Percentiles rank a stretch among this genome's conserved stretches.
phyloP scores from a whole-genome alignment of 139 green algal genomes.

The Chlamydomonas sp. region DNA sequence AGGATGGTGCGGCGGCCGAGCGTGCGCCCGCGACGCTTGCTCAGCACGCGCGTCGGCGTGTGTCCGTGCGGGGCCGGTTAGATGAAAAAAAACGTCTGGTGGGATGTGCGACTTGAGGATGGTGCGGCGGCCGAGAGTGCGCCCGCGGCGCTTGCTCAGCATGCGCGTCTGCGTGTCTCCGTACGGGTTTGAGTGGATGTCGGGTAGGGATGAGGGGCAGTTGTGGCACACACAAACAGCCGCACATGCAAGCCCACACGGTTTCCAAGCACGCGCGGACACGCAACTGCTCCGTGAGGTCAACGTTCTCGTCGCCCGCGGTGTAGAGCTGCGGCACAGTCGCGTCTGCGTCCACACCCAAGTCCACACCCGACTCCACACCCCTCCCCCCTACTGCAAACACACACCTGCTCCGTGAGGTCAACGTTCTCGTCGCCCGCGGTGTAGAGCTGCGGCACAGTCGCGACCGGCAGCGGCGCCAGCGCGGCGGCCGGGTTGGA shows the following conservation, averaged over 20 bases:
- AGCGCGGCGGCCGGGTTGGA: constrained; percentile 69
- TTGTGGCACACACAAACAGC: too few species aligned
- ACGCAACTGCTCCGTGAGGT: too few species aligned
- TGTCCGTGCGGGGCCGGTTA: neutral
- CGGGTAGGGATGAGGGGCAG: neutral
- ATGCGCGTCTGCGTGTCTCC: constrained; percentile 49
- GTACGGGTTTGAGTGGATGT: neutral
- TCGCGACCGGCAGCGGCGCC: constrained; percentile 52
- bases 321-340: too few species aligned
- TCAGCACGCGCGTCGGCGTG: constrained; percentile 61
- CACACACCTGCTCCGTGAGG: too few species aligned
- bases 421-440: too few species aligned
- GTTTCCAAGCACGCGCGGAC: too few species aligned
- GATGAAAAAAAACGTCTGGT: neutral
- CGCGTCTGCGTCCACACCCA: too few species aligned
- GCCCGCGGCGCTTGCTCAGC: constrained; percentile 56
- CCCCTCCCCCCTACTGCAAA: too few species aligned
- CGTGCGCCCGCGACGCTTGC: constrained; percentile 54
- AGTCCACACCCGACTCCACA: too few species aligned
- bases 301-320: too few species aligned
- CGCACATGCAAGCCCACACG: too few species aligned
- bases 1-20: constrained; percentile 81
- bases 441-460: too few species aligned
- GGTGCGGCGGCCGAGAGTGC: constrained; percentile 63
- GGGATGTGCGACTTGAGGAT: constrained; percentile 82